Evolutionary conservation across 1,284 basidiomycete genomes (phyloP).

Genomic region (Naganishia sp.): DNA sequence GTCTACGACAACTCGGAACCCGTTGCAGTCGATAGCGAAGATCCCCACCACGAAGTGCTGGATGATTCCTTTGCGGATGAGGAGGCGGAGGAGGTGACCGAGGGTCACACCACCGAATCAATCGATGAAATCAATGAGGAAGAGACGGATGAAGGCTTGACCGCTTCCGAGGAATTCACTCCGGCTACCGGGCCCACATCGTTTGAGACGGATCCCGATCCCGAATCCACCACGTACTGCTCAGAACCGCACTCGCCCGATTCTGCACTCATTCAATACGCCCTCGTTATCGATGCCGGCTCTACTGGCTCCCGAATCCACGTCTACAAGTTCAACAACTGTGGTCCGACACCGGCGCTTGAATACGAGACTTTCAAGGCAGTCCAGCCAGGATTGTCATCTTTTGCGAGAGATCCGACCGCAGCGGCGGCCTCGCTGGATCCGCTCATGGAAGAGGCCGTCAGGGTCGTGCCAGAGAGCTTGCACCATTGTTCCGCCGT

Average conservation of each 20-base stretch:
- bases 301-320: conserved; percentile 96
- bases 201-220: conserved; percentile 52
- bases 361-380: conserved; percentile 93
- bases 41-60: conserved; percentile 20
- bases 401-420: conserved; percentile 62
- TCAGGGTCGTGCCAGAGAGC: conserved; percentile 69
- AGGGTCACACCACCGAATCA: conserved; percentile 21
- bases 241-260: conserved; percentile 58
- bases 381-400: conserved; percentile 78
- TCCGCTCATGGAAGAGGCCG: conserved; percentile 75
- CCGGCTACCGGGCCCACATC: conserved; percentile 41
- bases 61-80: conserved; percentile 11
- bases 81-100: background rate
- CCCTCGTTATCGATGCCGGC: conserved; percentile 96
- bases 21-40: conserved; percentile 4
- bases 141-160: conserved; percentile 33
- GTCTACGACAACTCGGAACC: conserved; percentile 20
- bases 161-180: conserved; percentile 28
- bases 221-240: conserved; percentile 59
- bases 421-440: conserved; percentile 81
- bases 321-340: conserved; percentile 97
- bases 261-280: conserved; percentile 76
- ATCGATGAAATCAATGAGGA: conserved; percentile 41
- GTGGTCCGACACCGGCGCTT: conserved; percentile 71
- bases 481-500: conserved; percentile 79